Evolutionary conservation across 2,329 filamentous ascomycete species (phyloP), one percentile per base, ranked within the genome.

Genomic region (Decorospora gaudefroyi): DNA sequence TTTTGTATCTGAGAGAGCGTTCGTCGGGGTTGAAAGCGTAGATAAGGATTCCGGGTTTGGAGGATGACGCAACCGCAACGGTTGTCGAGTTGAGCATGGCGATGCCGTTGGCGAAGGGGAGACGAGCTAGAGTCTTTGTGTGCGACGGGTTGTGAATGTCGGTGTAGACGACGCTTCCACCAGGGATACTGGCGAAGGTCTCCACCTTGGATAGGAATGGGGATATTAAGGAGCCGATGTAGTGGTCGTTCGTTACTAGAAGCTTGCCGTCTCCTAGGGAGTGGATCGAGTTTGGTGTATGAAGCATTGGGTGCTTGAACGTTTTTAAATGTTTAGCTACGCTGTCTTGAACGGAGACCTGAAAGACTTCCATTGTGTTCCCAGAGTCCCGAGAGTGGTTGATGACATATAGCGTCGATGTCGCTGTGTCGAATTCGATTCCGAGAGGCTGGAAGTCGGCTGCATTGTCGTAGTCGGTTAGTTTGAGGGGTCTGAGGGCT

Each of bases 101-200:
- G 8, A 76, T 59, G 1, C 74, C 74, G 34, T 76, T 76, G 0
- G 73, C 68, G 33, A 75, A 75, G 0, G 70, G 61, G 1, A 74
- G 41, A 6, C 59, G 53, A 0, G 67, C 66, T 1, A 74, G 55
- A 0, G 56, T 51, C 17, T 54, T 58, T 2, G 48, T 51, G 5
- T 28, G 37, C 1, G 49, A 19, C 3, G 46, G 41, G 4, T 44
- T 31, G 4, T 43, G 34, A 6, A 65, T 42, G 22, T 72, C 61
- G 4, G 72, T 50, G 35, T 69, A 69, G 0, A 70, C 64, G 9
- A 76, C 57, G 7, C 47, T 66, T 2, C 71, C 73, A 4, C 66
- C 62, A 0, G 72, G 68, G 1, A 68, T 38, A 0, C 59, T 68
- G 1, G 64, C 51, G 35, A 68, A 74, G 0, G 72, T 73, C 42